Evolutionary conservation across 768 basidiomycete genomes (phyloP).

Genomic region (Chalciporus chontae): DNA sequence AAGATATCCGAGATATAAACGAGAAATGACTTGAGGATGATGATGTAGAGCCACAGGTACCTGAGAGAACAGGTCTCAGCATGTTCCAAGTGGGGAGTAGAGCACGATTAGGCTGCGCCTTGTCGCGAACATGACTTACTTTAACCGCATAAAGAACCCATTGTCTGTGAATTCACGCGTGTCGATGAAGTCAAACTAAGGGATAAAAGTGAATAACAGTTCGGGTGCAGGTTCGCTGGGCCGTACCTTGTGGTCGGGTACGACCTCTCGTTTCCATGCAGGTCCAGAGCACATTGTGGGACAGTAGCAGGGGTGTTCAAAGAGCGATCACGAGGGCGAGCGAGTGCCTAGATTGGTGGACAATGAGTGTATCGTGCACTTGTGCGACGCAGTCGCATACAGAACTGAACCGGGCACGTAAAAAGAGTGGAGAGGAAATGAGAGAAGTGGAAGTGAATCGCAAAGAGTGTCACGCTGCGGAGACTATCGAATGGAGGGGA

Average conservation of each 20-base stretch:
- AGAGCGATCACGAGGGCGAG: slow-evolving; percentile 22
- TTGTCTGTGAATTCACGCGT: slow-evolving; percentile 89
- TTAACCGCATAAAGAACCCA: slow-evolving; percentile 80
- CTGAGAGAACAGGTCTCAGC: slow-evolving; percentile 35
- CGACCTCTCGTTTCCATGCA: slow-evolving; percentile 95
- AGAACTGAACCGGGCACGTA: slow-evolving; percentile 14
- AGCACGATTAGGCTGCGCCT: neutral
- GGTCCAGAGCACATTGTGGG: slow-evolving; percentile 49
- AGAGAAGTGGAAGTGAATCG: slow-evolving; percentile 17
- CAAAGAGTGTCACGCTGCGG: slow-evolving; percentile 2
- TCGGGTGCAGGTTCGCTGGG: neutral
- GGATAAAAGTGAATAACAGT: neutral
- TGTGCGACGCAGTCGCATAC: slow-evolving; percentile 36
- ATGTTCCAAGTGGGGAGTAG: neutral
- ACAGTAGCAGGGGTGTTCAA: slow-evolving; percentile 7
- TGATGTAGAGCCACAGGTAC: slow-evolving; percentile 90
- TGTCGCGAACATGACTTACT: slow-evolving; percentile 44
- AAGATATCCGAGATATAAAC: slow-evolving; percentile 98
- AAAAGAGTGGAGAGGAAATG: slow-evolving; percentile 23
- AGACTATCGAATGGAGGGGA: slow-evolving; percentile 18
- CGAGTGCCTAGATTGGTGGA: slow-evolving; percentile 21
- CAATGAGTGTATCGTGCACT: slow-evolving; percentile 22
- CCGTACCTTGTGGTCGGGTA: slow-evolving; percentile 94
- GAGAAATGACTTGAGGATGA: slow-evolving; percentile 92
- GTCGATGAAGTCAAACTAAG: slow-evolving; percentile 95